Conservation (phyloP, 306 rosid species). For the Astragalus glycyphyllos region DNA sequence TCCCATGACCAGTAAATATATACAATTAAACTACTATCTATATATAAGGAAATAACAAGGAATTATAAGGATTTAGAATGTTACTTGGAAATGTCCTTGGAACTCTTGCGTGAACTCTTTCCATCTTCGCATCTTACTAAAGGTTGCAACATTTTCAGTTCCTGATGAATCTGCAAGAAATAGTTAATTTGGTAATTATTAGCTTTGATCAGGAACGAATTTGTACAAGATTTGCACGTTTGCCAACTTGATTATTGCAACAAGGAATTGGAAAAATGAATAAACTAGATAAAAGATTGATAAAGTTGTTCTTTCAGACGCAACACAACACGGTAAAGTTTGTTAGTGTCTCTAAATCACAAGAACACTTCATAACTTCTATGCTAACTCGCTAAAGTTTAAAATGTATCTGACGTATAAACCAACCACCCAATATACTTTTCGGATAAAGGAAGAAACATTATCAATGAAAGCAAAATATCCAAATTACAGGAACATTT, state of each 20-base stretch:
- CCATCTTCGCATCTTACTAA: slow-evolving; percentile 55
- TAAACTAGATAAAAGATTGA: slow-evolving; percentile 6
- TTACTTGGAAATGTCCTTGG: slow-evolving; percentile 65
- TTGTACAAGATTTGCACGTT: slow-evolving; percentile 12
- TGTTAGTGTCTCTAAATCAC: slow-evolving; percentile 8
- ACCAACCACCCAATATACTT: background rate
- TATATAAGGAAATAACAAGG: slow-evolving; percentile 26
- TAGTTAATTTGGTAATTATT: slow-evolving; percentile 30
- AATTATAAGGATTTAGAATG: slow-evolving; percentile 29
- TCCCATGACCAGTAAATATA: slow-evolving; percentile 17
- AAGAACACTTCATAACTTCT: slow-evolving; percentile 1
- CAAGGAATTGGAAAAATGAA: slow-evolving; percentile 34
- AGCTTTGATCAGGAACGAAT: slow-evolving; percentile 34
- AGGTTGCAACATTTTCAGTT: slow-evolving; percentile 67
- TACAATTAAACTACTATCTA: slow-evolving; percentile 27
- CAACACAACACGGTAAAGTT: slow-evolving; percentile 19
- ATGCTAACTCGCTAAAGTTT: background rate
- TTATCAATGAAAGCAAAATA: too few relatives aligned
- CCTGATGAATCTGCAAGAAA: slow-evolving; percentile 67
- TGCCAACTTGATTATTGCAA: background rate
- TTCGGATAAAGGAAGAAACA: background rate
- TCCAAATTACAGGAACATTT: background rate
- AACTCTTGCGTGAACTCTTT: slow-evolving; percentile 55
- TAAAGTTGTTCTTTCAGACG: slow-evolving; percentile 29
- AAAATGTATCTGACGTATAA: background rate